Percentiles rank a stretch among this genome's conserved stretches.
These are phyloP conservation scores for Suhomyces maxii DNA, from an alignment of 1,139 yeast genomes.

Conservation along the genomic window DNA sequence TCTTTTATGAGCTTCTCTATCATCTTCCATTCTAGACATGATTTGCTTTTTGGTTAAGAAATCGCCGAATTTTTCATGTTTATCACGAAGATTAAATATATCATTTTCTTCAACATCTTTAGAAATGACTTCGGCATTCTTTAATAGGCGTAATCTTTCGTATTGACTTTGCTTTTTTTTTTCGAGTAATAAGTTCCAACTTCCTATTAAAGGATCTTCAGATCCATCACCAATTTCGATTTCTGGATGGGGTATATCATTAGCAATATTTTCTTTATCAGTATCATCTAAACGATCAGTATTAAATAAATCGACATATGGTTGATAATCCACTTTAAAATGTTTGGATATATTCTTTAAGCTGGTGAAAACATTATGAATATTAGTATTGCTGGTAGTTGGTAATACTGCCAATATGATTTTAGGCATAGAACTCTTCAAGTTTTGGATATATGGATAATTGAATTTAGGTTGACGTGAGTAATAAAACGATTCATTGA, in stretches of 20 bases:
- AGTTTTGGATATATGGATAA: constrained; percentile 49
- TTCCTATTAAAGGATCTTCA: constrained; percentile 32
- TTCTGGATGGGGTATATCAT: constrained; percentile 37
- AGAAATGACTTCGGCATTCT: constrained; percentile 24
- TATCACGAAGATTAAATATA: constrained; percentile 33
- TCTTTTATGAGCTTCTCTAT: constrained; percentile 78
- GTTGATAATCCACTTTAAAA: constrained; percentile 31
- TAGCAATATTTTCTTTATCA: constrained; percentile 36
- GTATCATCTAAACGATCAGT: constrained; percentile 32
- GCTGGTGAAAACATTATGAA: constrained; percentile 44
- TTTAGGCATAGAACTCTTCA: constrained; percentile 42
- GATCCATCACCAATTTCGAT: constrained; percentile 23
- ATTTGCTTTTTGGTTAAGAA: constrained; percentile 54
- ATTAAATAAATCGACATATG: constrained; percentile 27
- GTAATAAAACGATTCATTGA: constrained; percentile 36
- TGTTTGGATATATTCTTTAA: constrained; percentile 40
- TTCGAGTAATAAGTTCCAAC: constrained; percentile 52
- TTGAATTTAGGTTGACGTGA: constrained; percentile 34
- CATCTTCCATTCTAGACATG: constrained; percentile 79
- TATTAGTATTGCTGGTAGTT: constrained; percentile 49
- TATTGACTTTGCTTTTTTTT: constrained; percentile 54
- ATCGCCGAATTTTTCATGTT: constrained; percentile 23
- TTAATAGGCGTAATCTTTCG: constrained; percentile 41
- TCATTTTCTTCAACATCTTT: constrained; percentile 28
- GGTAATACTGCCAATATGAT: constrained; percentile 56